phyloP scores from a whole-genome alignment of 2,329 filamentous ascomycete genomes.

The Fusarium papillatum region DNA sequence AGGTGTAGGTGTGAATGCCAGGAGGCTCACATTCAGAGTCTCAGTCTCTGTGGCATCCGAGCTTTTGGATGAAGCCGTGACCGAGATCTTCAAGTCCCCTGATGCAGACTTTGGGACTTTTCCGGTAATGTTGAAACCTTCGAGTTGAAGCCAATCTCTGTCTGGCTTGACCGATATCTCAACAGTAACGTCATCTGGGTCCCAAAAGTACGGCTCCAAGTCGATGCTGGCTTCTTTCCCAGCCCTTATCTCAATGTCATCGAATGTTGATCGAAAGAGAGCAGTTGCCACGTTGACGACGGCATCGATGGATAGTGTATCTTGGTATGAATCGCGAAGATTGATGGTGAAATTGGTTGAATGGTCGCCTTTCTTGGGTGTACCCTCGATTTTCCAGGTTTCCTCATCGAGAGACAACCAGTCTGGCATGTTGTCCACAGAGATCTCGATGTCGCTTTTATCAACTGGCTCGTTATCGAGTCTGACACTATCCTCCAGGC shows the following conservation, averaged over 20 bases:
- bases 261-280: constrained; percentile 56
- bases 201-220: constrained; percentile 56
- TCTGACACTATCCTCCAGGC: constrained; percentile 64
- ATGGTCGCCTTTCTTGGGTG: constrained; percentile 68
- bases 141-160: constrained; percentile 59
- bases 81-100: constrained; percentile 48
- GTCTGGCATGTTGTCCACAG: constrained; percentile 66
- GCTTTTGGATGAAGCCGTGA: constrained; percentile 50
- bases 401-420: constrained; percentile 79
- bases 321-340: constrained; percentile 70
- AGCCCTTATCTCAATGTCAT: constrained; percentile 55
- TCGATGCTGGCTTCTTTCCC: constrained; percentile 59
- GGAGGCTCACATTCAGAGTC: constrained; percentile 52
- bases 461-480: constrained; percentile 69
- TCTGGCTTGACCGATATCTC: constrained; percentile 52
- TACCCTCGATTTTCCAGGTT: constrained; percentile 75
- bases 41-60: constrained; percentile 53
- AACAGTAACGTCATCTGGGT: constrained; percentile 54
- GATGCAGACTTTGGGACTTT: constrained; percentile 52
- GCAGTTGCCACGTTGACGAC: constrained; percentile 51
- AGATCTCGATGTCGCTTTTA: constrained; percentile 65
- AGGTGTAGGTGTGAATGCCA: constrained; percentile 42
- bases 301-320: constrained; percentile 69
- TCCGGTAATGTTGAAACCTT: constrained; percentile 56
- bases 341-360: constrained; percentile 74